A percentile compares a stretch with the other conserved stretches of the same genome.
Conservation (phyloP, 805 yeast species). For the Candida gorgasii region DNA sequence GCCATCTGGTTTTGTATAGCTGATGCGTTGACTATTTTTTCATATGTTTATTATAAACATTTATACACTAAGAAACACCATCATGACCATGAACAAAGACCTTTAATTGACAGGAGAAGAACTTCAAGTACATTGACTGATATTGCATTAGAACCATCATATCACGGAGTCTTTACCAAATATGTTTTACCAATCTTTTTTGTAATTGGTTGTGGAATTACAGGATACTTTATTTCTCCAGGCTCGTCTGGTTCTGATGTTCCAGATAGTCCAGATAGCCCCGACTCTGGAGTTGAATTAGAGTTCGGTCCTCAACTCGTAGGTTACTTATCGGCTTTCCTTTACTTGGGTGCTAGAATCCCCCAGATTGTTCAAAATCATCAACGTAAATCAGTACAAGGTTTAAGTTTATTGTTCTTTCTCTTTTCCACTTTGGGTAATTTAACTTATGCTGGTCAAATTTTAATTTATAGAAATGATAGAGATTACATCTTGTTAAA, state of each 20-base stretch:
- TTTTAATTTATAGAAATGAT: constrained; percentile 65
- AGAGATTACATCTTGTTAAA: constrained; percentile 58
- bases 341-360: constrained; percentile 69
- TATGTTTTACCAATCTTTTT: constrained; percentile 60
- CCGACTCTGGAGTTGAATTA: constrained; percentile 25
- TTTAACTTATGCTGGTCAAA: constrained; percentile 73
- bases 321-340: constrained; percentile 68
- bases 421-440: constrained; percentile 74
- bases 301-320: constrained; percentile 60
- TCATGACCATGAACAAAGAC: constrained; percentile 22
- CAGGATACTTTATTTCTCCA: constrained; percentile 59
- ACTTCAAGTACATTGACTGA: constrained; percentile 55
- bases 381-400: constrained; percentile 74
- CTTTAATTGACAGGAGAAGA: constrained; percentile 42
- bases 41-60: constrained; percentile 57
- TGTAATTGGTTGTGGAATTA: constrained; percentile 61
- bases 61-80: constrained; percentile 26
- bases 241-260: constrained; percentile 20
- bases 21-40: constrained; percentile 57
- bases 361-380: constrained; percentile 89
- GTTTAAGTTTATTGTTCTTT: constrained; percentile 81
- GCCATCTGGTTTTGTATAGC: constrained; percentile 80
- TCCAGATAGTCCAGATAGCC: constrained; percentile 9
- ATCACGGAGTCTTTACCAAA: constrained; percentile 47
- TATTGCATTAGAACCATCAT: constrained; percentile 48